Evolutionary conservation across 106 monocot species (phyloP), one percentile per base, ranked within the genome.

Genomic region (Narthecium ossifragum): DNA sequence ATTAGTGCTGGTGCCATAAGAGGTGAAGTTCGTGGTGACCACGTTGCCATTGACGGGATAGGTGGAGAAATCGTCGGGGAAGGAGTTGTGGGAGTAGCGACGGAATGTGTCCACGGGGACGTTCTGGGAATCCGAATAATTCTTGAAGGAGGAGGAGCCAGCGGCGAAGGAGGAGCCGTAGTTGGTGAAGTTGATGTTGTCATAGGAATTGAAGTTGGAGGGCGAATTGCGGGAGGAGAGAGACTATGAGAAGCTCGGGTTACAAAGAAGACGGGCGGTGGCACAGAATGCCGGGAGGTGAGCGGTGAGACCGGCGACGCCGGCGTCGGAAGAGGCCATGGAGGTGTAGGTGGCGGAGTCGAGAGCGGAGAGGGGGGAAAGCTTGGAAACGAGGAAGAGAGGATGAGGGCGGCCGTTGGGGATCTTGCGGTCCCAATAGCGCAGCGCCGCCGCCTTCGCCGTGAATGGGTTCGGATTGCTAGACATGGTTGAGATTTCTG

Each of bases 351-450:
- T 17, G 60, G 83, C 67, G 33, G 73, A 61, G 28, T 74, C 72
- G 62, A 60, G 25, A 34, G 77, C 70, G 32, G 86, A 80, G 53
- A 92, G 80, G 0, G 92, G 86, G 31, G 92, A 86, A 66, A 86
- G 74, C 61, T 86, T 86, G 68, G 82, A 74, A 65, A 77, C 26
- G 69, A 92, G 60, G 75, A 92, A 92, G 14, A 39, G n/a, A 0
- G 92, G 92, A 37, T 74, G 73, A 36, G 80, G 82, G 6, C 33
- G 50, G 49, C 32, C 53, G 64, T 62, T 69, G 66, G 74, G 60
- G 47, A 86, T 65, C 66, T 86, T 92, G 39, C 75, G 62, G 55
- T 73, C 34, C 92, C 92, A 92, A 83, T 92, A 86, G 18, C 92
- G 76, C 64, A 86, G 57, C 10, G 77, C 56, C 8, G 80, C 67